phyloP scores from a whole-genome alignment of 805 yeast genomes.

The Pichia scutulata region DNA sequence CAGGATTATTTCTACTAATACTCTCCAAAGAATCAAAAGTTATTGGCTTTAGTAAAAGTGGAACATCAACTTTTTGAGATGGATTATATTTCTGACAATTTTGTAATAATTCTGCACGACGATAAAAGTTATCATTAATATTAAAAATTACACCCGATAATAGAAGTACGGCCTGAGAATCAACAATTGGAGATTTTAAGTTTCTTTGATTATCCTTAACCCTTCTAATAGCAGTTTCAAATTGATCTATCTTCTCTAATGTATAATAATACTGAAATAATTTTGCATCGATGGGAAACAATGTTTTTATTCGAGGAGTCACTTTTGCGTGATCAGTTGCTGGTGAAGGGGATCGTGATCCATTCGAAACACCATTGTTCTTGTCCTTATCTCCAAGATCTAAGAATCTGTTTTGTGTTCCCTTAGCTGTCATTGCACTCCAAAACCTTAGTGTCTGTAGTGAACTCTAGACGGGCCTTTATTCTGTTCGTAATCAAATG shows the following conservation, averaged over 20 bases:
- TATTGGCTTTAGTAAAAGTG: slow-evolving; percentile 29
- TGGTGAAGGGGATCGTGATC: background rate
- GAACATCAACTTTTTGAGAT: slow-evolving; percentile 33
- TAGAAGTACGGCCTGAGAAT: slow-evolving; percentile 32
- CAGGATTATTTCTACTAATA: slow-evolving; percentile 7
- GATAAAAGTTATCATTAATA: slow-evolving; percentile 32
- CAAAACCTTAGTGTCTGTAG: background rate
- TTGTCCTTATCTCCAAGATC: background rate
- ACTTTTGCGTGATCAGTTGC: background rate
- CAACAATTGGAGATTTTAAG: slow-evolving; percentile 18
- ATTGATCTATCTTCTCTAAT: slow-evolving; percentile 36
- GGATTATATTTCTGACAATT: slow-evolving; percentile 37
- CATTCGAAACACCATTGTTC: background rate
- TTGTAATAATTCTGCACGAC: slow-evolving; percentile 31
- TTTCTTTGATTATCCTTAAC: slow-evolving; percentile 20
- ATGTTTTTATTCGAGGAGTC: background rate
- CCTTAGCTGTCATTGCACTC: background rate
- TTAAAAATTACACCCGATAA: slow-evolving; percentile 35
- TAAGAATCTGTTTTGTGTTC: background rate
- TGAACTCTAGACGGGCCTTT: too few species aligned
- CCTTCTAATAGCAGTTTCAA: slow-evolving; percentile 16
- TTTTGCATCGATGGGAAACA: slow-evolving; percentile 48
- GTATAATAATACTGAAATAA: slow-evolving; percentile 54
- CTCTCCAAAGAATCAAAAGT: slow-evolving; percentile 29
- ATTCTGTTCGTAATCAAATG: background rate